phyloP scores from a whole-genome alignment of 176 grass and related monocot species.

The Oryza nivara region DNA sequence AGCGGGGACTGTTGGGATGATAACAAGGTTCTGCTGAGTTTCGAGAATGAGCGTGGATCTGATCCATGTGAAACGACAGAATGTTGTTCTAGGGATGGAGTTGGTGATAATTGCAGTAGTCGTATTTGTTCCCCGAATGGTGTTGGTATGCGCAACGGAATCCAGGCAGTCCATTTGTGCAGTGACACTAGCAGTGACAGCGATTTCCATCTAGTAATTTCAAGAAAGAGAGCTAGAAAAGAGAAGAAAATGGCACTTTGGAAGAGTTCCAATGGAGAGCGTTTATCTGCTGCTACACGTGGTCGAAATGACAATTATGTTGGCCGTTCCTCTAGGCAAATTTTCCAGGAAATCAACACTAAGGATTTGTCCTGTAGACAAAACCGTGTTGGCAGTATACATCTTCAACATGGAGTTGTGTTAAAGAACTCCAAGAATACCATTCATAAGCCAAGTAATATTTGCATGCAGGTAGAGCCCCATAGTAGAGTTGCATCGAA shows the following conservation, averaged over 20 bases:
- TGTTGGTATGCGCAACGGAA: conserved; percentile 4
- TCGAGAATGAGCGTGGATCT: conserved; percentile 44
- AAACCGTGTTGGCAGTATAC: conserved; percentile 37
- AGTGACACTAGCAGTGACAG: conserved; percentile 41
- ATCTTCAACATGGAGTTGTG: conserved; percentile 37
- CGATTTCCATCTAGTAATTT: conserved; percentile 68
- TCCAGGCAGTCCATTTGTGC: conserved; percentile 26
- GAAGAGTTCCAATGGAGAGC: conserved; percentile 41
- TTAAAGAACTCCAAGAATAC: conserved; percentile 42
- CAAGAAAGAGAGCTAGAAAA: conserved; percentile 68
- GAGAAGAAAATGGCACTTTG: conserved; percentile 51
- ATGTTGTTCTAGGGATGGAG: conserved; percentile 30
- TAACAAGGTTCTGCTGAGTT: not conserved
- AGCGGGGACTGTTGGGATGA: conserved; percentile 44
- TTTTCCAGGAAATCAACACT: conserved; percentile 39
- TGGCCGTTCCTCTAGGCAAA: conserved; percentile 39
- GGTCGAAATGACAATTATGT: conserved; percentile 41
- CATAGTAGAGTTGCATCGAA: conserved; percentile 4
- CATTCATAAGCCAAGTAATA: conserved; percentile 19
- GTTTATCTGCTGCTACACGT: conserved; percentile 5
- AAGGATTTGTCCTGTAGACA: conserved; percentile 28
- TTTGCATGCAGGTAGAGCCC: conserved; percentile 2
- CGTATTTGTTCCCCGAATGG: conserved; percentile 44
- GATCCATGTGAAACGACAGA: conserved; percentile 20
- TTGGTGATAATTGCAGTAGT: conserved; percentile 42